Conservation (phyloP, 768 basidiomycete species). For the Phlegmacium glaucopus region DNA sequence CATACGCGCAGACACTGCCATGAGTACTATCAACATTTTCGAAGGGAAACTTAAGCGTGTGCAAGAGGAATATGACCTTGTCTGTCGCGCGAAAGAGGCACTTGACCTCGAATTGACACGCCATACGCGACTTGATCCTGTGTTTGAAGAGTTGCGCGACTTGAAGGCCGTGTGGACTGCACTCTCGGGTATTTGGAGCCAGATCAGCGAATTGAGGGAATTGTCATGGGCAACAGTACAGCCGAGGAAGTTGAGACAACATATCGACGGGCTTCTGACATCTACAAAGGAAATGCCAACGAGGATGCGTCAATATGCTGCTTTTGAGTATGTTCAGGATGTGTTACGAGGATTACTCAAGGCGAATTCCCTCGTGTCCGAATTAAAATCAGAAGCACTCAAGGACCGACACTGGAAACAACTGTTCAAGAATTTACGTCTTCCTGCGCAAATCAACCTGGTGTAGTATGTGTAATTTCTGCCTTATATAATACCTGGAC, state of each 20-base stretch:
- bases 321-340: constrained; percentile 98
- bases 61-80: constrained; percentile 92
- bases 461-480: constrained; percentile 49
- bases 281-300: constrained; percentile 99
- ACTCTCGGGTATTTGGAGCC: constrained; percentile 94
- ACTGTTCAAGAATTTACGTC: constrained; percentile 82
- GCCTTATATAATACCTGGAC: not conserved
- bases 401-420: constrained; percentile 99
- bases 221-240: constrained; percentile 89
- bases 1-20: constrained; percentile 93
- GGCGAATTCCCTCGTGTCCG: constrained; percentile 84
- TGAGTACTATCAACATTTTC: constrained; percentile 94
- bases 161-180: constrained; percentile 99
- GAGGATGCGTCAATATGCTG: constrained; percentile 97
- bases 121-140: constrained; percentile 88
- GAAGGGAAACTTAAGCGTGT: constrained; percentile 88
- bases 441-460: constrained; percentile 73
- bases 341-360: constrained; percentile 82
- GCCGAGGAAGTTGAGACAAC: constrained; percentile 91
- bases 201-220: constrained; percentile 86
- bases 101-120: constrained; percentile 88
- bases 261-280: constrained; percentile 83
- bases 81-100: constrained; percentile 95
- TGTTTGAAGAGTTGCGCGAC: constrained; percentile 93
- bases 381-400: constrained; percentile 94